Percentiles rank a stretch among this genome's conserved stretches.
Evolutionary conservation across 2,329 filamentous ascomycete genomes (phyloP).

Genomic region (Epichloe gansuensis): DNA sequence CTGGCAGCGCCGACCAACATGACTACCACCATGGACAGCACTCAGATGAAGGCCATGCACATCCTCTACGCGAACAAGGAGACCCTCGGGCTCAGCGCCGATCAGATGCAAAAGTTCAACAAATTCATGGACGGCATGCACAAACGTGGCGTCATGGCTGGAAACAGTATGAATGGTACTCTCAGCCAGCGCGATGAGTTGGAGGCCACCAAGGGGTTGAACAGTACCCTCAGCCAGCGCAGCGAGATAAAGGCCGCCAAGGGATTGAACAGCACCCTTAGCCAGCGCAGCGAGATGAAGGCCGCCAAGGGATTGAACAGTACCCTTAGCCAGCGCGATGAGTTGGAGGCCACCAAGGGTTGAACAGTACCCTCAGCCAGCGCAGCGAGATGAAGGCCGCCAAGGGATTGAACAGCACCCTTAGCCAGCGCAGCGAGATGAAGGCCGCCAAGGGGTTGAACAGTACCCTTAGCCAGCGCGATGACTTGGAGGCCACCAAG

Average conservation of each 20-base stretch:
- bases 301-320: too few species aligned
- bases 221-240: too few species aligned
- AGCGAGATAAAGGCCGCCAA: accelerated
- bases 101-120: constrained; percentile 3
- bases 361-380: too few species aligned
- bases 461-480: too few species aligned
- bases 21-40: background rate
- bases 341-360: accelerated
- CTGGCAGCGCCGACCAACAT: constrained; percentile 1
- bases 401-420: too few species aligned
- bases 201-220: too few species aligned
- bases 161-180: accelerated
- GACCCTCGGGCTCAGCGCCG: constrained; percentile 1
- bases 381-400: too few species aligned
- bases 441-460: too few species aligned
- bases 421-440: too few species aligned
- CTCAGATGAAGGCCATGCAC: constrained; percentile 3
- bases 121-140: constrained; percentile 3
- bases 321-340: accelerated
- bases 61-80: constrained; percentile 3
- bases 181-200: too few species aligned
- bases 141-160: background rate
- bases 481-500: accelerated
- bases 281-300: too few species aligned
- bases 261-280: too few species aligned